Percentiles rank a stretch among this genome's conserved stretches.
phyloP scores from a whole-genome alignment of 768 basidiomycete genomes.

The Trametes elegans region DNA sequence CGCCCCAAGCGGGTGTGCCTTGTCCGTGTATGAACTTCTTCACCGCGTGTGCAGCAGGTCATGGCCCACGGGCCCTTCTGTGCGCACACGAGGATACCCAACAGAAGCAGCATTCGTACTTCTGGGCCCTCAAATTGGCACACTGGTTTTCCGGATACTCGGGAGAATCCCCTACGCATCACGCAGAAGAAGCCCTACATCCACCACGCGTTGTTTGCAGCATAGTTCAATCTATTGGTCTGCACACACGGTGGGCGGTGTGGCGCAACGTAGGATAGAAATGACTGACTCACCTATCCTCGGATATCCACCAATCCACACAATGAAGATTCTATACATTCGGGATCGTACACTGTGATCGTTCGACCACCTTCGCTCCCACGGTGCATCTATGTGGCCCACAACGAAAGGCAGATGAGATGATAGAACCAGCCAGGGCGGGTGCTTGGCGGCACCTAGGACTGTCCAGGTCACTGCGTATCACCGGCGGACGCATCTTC shows the following conservation, averaged over 20 bases:
- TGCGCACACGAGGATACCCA: background rate
- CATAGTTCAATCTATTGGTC: no score
- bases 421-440: background rate
- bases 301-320: background rate
- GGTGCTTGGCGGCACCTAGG: background rate
- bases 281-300: background rate
- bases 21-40: background rate
- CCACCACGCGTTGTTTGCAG: no score
- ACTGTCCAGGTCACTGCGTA: background rate
- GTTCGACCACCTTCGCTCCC: background rate
- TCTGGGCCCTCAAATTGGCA: background rate
- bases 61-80: background rate
- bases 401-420: background rate
- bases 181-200: background rate
- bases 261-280: no score
- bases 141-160: no score
- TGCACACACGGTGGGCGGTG: no score
- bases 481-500: slow-evolving; percentile 20
- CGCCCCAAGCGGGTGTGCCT: background rate
- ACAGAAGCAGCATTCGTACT: background rate
- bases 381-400: background rate
- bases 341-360: background rate
- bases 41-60: background rate
- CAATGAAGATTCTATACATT: background rate
- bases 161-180: background rate